phyloP scores from a whole-genome alignment of 768 basidiomycete genomes.

The Trametes coccinea region DNA sequence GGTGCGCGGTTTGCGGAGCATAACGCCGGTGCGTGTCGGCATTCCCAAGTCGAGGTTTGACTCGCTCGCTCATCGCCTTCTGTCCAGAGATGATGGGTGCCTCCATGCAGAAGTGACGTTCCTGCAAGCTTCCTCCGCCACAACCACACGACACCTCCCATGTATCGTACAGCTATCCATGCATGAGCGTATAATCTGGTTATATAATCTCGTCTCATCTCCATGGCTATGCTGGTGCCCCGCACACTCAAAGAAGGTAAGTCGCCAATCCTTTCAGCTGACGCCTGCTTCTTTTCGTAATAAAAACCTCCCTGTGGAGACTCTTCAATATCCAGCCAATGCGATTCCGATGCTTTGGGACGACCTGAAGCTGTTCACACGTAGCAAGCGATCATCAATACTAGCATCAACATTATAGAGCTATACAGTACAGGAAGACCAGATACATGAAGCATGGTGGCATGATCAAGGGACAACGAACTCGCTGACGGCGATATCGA shows the following conservation, averaged over 20 bases:
- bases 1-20: slow-evolving; percentile 90
- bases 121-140: not conserved
- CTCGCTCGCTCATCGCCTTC: not conserved
- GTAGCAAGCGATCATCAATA: not conserved
- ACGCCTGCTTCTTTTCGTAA: no score
- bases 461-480: not conserved
- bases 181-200: slow-evolving; percentile 15
- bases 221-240: no score
- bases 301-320: no score
- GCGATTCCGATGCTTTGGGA: no score
- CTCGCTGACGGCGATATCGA: not conserved
- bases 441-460: not conserved
- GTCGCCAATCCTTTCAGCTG: no score
- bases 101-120: slow-evolving; percentile 12
- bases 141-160: not conserved
- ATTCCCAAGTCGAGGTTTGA: not conserved
- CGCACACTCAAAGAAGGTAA: no score
- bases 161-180: slow-evolving; percentile 15
- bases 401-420: not conserved
- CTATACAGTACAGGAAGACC: not conserved
- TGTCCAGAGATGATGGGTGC: slow-evolving; percentile 23
- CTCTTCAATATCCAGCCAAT: no score
- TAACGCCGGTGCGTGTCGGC: slow-evolving; percentile 75
- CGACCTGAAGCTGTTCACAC: not conserved
- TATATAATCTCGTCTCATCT: slow-evolving; percentile 7